phyloP scores from a whole-genome alignment of 2,329 filamentous ascomycete species.

The Hymenoscyphus albidus region DNA sequence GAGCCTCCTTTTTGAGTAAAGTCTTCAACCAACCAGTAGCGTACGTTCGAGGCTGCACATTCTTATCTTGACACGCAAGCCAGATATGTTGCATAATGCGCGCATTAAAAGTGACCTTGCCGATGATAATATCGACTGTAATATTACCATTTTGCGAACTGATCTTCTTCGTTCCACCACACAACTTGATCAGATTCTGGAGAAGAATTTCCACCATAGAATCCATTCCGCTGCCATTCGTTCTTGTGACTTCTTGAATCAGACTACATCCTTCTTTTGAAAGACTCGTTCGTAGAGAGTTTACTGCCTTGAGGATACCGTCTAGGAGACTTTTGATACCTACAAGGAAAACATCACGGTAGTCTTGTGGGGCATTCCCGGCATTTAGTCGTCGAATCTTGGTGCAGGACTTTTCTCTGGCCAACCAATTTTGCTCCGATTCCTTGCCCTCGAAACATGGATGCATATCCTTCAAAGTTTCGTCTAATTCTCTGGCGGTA shows the following conservation, averaged over 20 bases:
- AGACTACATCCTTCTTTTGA: slow-evolving; percentile 81
- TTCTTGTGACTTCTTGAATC: slow-evolving; percentile 78
- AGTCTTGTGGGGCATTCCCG: slow-evolving; percentile 80
- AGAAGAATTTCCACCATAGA: slow-evolving; percentile 86
- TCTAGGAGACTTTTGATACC: slow-evolving; percentile 74
- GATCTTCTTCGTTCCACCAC: slow-evolving; percentile 88
- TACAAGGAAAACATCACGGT: slow-evolving; percentile 63
- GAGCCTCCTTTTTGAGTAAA: slow-evolving; percentile 69
- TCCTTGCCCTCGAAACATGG: slow-evolving; percentile 82
- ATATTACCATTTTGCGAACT: slow-evolving; percentile 76
- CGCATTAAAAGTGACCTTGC: slow-evolving; percentile 72
- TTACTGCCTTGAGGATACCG: slow-evolving; percentile 81
- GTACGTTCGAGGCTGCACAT: slow-evolving; percentile 78
- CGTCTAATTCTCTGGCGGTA: slow-evolving; percentile 82
- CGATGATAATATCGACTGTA: slow-evolving; percentile 77
- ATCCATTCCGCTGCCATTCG: slow-evolving; percentile 75
- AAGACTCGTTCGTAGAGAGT: slow-evolving; percentile 82
- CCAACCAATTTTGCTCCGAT: slow-evolving; percentile 85
- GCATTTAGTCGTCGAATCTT: slow-evolving; percentile 75
- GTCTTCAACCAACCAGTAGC: slow-evolving; percentile 81
- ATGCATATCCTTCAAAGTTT: slow-evolving; percentile 78
- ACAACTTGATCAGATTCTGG: slow-evolving; percentile 85
- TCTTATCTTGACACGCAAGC: slow-evolving; percentile 84
- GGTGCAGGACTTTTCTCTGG: slow-evolving; percentile 74
- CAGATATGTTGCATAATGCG: slow-evolving; percentile 84